These are phyloP conservation scores for Fraxinus ornus DNA, from an alignment of 305 asterid species.

Conservation along the genomic window DNA sequence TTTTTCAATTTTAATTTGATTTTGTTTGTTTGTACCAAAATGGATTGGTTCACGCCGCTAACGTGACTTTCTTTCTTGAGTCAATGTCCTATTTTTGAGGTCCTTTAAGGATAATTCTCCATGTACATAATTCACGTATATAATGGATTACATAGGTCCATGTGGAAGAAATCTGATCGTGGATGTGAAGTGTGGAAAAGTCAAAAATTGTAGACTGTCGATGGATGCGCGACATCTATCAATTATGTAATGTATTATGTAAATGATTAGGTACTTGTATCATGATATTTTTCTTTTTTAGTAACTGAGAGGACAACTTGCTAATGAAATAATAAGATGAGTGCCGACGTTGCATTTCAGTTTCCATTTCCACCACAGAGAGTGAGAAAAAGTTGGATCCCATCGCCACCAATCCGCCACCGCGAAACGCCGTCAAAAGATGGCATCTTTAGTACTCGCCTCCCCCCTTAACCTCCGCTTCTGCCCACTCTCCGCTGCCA, in stretches of 20 bases:
- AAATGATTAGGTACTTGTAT: too few species aligned
- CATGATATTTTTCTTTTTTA: too few species aligned
- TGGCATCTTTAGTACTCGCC: conserved; percentile 22
- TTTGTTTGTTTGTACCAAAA: neutral
- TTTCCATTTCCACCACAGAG: neutral
- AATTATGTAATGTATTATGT: too few species aligned
- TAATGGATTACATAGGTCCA: too few species aligned
- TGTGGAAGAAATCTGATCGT: too few species aligned
- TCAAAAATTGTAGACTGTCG: too few species aligned
- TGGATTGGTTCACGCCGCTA: neutral
- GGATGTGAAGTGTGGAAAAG: too few species aligned
- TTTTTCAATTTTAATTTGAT: too few species aligned
- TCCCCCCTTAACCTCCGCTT: conserved; percentile 46
- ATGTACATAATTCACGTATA: too few species aligned
- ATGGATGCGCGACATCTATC: too few species aligned
- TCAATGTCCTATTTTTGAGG: too few species aligned
- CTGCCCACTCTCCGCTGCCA: conserved; percentile 39
- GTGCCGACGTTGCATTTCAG: neutral
- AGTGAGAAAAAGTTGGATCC: neutral
- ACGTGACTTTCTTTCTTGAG: neutral
- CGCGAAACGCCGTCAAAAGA: neutral
- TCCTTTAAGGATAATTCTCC: too few species aligned
- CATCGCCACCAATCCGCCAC: neutral
- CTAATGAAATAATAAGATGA: conserved; percentile 45
- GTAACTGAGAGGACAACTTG: neutral